Evolutionary conservation across 1,284 basidiomycete species (phyloP).

Genomic region (Laetiporus sulphureus): DNA sequence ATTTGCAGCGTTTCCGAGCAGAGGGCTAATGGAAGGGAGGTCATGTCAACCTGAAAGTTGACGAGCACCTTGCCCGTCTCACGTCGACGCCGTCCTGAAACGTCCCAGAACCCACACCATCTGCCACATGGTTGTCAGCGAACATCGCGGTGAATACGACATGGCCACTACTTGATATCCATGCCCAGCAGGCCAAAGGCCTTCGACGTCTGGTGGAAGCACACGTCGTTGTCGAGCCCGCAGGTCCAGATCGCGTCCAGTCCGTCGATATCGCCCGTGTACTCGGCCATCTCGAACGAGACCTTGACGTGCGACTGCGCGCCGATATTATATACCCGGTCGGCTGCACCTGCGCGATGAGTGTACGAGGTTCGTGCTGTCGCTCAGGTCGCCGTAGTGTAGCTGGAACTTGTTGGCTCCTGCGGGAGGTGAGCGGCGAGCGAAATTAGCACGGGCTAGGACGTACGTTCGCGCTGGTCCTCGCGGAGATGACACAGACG

Average conservation of each 20-base stretch:
- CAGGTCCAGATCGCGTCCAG: constrained; percentile 90
- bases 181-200: constrained; percentile 67
- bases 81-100: constrained; percentile 69
- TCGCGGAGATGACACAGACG: constrained; percentile 85
- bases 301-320: constrained; percentile 97
- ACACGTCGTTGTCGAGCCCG: constrained; percentile 79
- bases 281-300: constrained; percentile 95
- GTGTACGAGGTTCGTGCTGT: constrained; percentile 91
- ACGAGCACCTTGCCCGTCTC: constrained; percentile 68
- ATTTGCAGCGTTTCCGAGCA: constrained; percentile 79
- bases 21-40: constrained; percentile 45
- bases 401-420: constrained; percentile 77
- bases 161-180: constrained; percentile 42
- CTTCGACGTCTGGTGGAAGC: constrained; percentile 91
- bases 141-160: not conserved
- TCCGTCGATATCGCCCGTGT: constrained; percentile 90
- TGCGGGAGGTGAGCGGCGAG: constrained; percentile 21
- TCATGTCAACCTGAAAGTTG: constrained; percentile 20
- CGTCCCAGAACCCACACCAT: constrained; percentile 72
- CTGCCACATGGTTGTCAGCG: constrained; percentile 27
- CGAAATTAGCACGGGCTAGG: not conserved
- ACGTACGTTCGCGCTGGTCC: constrained; percentile 77
- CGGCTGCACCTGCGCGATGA: constrained; percentile 86
- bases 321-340: constrained; percentile 90
- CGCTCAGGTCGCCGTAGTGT: constrained; percentile 88